Conservation (phyloP, 345 rosid species). For the Alliaria petiolata region DNA sequence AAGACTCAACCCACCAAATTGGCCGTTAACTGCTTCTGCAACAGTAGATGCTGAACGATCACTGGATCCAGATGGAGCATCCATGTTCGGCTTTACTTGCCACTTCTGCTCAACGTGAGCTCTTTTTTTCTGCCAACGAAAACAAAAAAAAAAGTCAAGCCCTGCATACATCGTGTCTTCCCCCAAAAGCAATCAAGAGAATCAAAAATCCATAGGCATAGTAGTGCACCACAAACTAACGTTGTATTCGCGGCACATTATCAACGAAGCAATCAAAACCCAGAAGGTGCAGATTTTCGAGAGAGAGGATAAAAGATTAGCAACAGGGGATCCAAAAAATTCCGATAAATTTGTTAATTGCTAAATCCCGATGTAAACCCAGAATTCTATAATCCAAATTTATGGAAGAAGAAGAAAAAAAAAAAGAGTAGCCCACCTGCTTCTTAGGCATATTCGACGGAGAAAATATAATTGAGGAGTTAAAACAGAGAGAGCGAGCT, state of each 20-base stretch:
- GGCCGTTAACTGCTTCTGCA: slow-evolving; percentile 37
- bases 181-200: neutral
- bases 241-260: neutral
- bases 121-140: slow-evolving; percentile 37
- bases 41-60: slow-evolving; percentile 18
- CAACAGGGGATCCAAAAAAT: too few species aligned
- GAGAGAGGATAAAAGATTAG: neutral
- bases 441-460: slow-evolving; percentile 35
- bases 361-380: neutral
- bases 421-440: slow-evolving; percentile 29
- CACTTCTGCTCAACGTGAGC: slow-evolving; percentile 28
- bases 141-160: neutral
- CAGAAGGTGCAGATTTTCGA: neutral
- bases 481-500: slow-evolving; percentile 28
- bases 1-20: slow-evolving; percentile 48
- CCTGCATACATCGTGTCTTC: neutral
- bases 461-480: slow-evolving; percentile 1
- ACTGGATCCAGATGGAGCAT: slow-evolving; percentile 25
- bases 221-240: neutral
- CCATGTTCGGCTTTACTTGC: slow-evolving; percentile 31
- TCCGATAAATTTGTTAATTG: neutral
- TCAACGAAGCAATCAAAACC: neutral
- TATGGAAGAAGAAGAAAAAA: neutral
- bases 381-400: neutral
- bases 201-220: neutral